These are phyloP conservation scores for Hemileccinum impolitum DNA, from an alignment of 768 basidiomycete species.

Conservation along the genomic window DNA sequence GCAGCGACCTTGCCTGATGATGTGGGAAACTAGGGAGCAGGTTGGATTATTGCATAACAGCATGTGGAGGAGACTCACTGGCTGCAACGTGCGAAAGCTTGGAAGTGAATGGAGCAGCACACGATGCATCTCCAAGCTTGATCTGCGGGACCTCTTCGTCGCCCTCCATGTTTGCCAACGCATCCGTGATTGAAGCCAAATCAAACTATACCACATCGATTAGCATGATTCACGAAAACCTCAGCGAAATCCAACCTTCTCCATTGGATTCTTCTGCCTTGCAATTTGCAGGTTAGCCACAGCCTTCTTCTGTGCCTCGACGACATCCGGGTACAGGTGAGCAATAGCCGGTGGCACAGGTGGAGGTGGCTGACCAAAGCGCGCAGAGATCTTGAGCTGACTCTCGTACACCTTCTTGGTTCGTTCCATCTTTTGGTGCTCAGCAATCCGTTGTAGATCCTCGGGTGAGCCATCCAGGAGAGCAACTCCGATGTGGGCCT, in stretches of 20 bases:
- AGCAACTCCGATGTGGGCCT: conserved; percentile 96
- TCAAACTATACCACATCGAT: conserved; percentile 57
- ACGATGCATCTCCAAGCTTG: conserved; percentile 98
- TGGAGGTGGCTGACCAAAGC: conserved; percentile 92
- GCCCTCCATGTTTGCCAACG: conserved; percentile 89
- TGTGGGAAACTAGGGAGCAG: conserved; percentile 74
- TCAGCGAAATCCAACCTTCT: conserved; percentile 56
- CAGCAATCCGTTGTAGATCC: conserved; percentile 90
- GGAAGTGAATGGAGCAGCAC: conserved; percentile 97
- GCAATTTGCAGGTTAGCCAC: conserved; percentile 61
- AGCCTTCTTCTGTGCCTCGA: conserved; percentile 83
- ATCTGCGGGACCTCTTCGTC: conserved; percentile 96
- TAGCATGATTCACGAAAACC: neutral
- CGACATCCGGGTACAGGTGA: conserved; percentile 85
- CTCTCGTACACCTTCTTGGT: conserved; percentile 97
- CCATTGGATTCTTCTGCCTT: conserved; percentile 82
- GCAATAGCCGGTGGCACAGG: conserved; percentile 88
- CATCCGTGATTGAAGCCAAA: conserved; percentile 71
- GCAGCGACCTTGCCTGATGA: conserved; percentile 97
- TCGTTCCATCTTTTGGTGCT: conserved; percentile 84
- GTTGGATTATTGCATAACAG: neutral
- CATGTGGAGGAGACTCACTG: conserved; percentile 50
- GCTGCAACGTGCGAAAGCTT: conserved; percentile 97
- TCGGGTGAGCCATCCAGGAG: conserved; percentile 87
- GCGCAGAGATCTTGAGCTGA: conserved; percentile 83